A percentile compares a stretch with the other conserved stretches of the same genome.
Conservation (phyloP, 495 filamentous ascomycete species). For the Podospora pseudoanserina region DNA sequence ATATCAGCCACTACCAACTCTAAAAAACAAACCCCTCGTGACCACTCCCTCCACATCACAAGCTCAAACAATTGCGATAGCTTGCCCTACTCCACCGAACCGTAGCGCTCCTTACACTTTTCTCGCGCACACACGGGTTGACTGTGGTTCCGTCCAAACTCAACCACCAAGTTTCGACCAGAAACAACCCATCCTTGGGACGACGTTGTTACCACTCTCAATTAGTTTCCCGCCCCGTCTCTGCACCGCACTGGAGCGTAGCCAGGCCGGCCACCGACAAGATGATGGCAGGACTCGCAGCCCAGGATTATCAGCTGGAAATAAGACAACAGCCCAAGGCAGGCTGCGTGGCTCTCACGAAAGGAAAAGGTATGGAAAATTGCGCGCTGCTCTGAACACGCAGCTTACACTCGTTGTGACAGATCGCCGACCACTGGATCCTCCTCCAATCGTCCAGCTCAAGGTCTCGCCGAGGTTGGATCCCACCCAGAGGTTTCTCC, state of each 20-base stretch:
- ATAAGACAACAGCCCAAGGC: slow-evolving; percentile 65
- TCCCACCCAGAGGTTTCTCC: slow-evolving; percentile 71
- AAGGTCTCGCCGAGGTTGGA: slow-evolving; percentile 66
- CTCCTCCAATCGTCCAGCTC: slow-evolving; percentile 87
- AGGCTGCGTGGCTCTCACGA: slow-evolving; percentile 66
- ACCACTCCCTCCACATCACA: neutral
- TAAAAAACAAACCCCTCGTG: neutral
- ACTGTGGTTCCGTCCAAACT: neutral
- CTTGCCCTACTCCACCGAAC: neutral
- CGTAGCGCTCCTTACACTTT: neutral
- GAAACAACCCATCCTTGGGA: neutral
- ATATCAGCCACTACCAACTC: neutral
- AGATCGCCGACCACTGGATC: slow-evolving; percentile 95
- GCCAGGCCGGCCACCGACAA: neutral
- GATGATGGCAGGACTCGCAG: slow-evolving; percentile 17
- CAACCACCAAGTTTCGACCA: neutral
- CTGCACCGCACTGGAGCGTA: neutral
- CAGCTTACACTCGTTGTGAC: slow-evolving; percentile 14
- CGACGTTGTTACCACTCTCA: neutral
- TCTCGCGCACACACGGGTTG: neutral
- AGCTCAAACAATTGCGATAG: neutral
- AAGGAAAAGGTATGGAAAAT: slow-evolving; percentile 70
- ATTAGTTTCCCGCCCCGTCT: neutral
- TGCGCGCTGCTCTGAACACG: slow-evolving; percentile 72
- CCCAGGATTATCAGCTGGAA: slow-evolving; percentile 42